A percentile compares a stretch with the other conserved stretches of the same genome.
Evolutionary conservation across 2,329 filamentous ascomycete genomes (phyloP).

Genomic region (Dothidotthia symphoricarpi): DNA sequence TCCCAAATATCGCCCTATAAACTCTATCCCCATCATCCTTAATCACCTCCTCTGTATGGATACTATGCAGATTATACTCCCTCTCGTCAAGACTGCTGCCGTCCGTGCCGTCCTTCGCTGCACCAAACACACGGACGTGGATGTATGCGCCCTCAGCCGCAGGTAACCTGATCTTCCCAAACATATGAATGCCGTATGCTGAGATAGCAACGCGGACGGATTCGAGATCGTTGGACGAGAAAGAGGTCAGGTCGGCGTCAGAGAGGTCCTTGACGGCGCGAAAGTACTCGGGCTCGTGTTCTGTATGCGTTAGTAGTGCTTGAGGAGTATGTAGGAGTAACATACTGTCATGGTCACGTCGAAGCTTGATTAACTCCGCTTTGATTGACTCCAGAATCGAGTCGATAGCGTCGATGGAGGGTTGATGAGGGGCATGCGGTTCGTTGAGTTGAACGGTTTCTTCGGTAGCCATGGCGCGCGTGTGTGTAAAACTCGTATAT

Average conservation of each 20-base stretch:
- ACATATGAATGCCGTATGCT: conserved; percentile 36
- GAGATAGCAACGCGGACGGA: conserved; percentile 30
- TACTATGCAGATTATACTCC: conserved; percentile 36
- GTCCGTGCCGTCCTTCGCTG: conserved; percentile 36
- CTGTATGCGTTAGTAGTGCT: conserved; percentile 10
- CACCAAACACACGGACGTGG: conserved; percentile 33
- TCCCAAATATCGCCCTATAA: conserved; percentile 34
- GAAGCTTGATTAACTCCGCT: conserved; percentile 34
- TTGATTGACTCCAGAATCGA: conserved; percentile 35
- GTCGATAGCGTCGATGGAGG: conserved; percentile 36
- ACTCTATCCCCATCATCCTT: conserved; percentile 31
- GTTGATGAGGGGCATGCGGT: conserved; percentile 35
- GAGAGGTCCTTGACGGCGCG: conserved; percentile 41
- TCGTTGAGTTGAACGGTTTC: conserved; percentile 36
- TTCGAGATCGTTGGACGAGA: conserved; percentile 26
- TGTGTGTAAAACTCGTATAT: neutral
- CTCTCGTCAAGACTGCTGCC: conserved; percentile 32
- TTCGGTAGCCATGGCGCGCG: conserved; percentile 36
- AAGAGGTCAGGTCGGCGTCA: conserved; percentile 36
- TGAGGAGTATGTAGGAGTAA: neutral
- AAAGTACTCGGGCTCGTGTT: conserved; percentile 42
- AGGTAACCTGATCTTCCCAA: conserved; percentile 31
- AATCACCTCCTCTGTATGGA: conserved; percentile 36
- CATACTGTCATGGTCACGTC: conserved; percentile 38
- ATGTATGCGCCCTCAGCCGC: conserved; percentile 28